Evolutionary conservation across 140 eudicot species (phyloP), one percentile per base, ranked within the genome.

Genomic region (Bidens hawaiensis): DNA sequence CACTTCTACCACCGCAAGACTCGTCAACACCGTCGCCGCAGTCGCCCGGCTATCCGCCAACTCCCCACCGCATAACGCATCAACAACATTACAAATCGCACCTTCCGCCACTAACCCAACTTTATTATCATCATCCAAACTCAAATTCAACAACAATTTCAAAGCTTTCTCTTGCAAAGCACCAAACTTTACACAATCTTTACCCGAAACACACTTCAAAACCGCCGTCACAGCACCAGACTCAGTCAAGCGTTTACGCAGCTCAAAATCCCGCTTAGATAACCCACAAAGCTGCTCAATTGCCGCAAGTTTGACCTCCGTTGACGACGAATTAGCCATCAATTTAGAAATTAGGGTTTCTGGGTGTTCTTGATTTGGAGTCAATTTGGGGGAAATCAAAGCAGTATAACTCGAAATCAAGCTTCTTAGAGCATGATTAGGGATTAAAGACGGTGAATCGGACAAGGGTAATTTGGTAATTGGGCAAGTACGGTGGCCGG

Each of bases 21-120:
- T 88, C 0, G 99, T 93, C 73, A 93, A 24, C 60, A 86, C 80
- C 4, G 99, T 93, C 24, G 99, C 97, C 3, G 99, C 99, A 45
- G 85, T 72, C 50, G 99, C 99, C 4, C 97, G 54, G 0, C 84
- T 76, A 40, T 81, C 88, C 0, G 78, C 84, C 0, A 65, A 68
- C 40, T 28, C 68, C 0, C 89, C 93, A 43, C 75, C 64, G 7
- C 72, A 51, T 21, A 93, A 71, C 3, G 76, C 85, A 26, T 68
- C 75, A 9, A 93, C 73, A 1, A 93, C 34, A 1, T 56, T 70
- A 15, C 94, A 80, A n/a, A 93, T 75, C 1, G 87, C 85, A 31
- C 99, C 99, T 59, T 93, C 99, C 14, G 96, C 99, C 69, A 93
- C 99, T 67, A 93, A 68, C 0, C 99, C 99, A 40, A 93, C 97